Conservation (phyloP, 2,329 filamentous ascomycete genomes). For the Raffaelea deltoideospora region DNA sequence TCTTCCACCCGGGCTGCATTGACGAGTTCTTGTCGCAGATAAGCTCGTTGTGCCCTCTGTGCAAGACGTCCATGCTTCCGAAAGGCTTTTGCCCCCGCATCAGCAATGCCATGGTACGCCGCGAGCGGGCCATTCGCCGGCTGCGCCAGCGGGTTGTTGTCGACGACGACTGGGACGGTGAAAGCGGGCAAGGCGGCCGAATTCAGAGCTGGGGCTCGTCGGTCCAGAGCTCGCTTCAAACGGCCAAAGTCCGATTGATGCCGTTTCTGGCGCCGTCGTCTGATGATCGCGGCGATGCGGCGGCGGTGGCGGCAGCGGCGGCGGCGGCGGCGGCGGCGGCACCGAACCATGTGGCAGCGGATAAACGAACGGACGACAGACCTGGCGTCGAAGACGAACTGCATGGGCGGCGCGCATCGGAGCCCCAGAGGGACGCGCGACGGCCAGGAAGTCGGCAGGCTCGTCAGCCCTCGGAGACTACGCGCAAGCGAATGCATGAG, state of each 20-base stretch:
- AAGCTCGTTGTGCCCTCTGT: constrained; percentile 81
- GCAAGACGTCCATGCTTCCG: constrained; percentile 72
- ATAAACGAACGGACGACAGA: too few relatives aligned
- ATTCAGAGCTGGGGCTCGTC: constrained; percentile 9
- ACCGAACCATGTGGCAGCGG: too few relatives aligned
- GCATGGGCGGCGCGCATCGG: too few relatives aligned
- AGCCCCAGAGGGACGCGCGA: too few relatives aligned
- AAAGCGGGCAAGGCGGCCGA: constrained; percentile 5
- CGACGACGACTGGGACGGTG: constrained; percentile 21
- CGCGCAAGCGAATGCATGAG: constrained; percentile 15
- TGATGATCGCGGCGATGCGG: constrained; percentile 1
- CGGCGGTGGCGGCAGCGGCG: too few relatives aligned
- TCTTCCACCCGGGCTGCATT: constrained; percentile 86
- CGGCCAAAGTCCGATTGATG: too few relatives aligned
- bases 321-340: too few relatives aligned
- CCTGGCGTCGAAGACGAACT: too few relatives aligned
- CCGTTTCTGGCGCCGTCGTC: too few relatives aligned
- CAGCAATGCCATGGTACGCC: constrained; percentile 74
- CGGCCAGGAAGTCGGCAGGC: not conserved
- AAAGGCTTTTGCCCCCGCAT: constrained; percentile 50
- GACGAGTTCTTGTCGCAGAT: constrained; percentile 66
- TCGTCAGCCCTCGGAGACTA: constrained; percentile 3
- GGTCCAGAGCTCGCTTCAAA: constrained; percentile 10
- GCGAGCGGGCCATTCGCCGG: constrained; percentile 54
- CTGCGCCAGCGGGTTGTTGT: constrained; percentile 37